Evolutionary conservation across 805 yeast species (phyloP).

Genomic region (Lipomyces japonicus): DNA sequence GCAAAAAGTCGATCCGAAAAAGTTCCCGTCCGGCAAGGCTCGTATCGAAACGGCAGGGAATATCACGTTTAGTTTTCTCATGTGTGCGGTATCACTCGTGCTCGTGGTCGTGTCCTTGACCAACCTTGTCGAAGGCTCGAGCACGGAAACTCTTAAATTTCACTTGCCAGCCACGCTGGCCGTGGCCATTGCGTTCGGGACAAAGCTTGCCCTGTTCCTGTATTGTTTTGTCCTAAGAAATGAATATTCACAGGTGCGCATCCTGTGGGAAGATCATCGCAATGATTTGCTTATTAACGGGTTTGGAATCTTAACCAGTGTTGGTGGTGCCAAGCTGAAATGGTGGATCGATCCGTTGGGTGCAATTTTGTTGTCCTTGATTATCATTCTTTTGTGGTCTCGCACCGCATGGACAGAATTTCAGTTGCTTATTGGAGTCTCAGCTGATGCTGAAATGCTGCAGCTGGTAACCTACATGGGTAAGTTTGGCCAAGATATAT

Average conservation of each 20-base stretch:
- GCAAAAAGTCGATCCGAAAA: constrained; percentile 5
- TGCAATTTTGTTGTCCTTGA: constrained; percentile 50
- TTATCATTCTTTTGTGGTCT: constrained; percentile 52
- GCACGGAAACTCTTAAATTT: neutral
- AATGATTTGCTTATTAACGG: constrained; percentile 20
- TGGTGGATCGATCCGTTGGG: constrained; percentile 57
- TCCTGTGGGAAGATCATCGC: constrained; percentile 22
- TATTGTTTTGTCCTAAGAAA: constrained; percentile 15
- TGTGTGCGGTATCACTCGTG: constrained; percentile 19
- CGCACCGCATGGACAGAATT: constrained; percentile 53
- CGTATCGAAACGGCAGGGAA: constrained; percentile 22
- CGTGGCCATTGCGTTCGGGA: constrained; percentile 12
- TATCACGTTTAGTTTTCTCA: constrained; percentile 13
- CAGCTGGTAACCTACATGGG: constrained; percentile 52
- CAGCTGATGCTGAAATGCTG: constrained; percentile 50
- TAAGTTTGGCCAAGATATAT: neutral
- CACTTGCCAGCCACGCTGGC: constrained; percentile 15
- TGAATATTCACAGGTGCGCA: constrained; percentile 11
- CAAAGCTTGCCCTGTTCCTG: constrained; percentile 13
- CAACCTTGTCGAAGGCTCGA: constrained; percentile 1
- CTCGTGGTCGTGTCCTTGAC: constrained; percentile 17
- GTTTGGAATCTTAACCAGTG: constrained; percentile 16
- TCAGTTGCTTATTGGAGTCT: constrained; percentile 57
- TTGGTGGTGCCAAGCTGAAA: constrained; percentile 40
- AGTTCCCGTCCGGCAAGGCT: constrained; percentile 18